Base-by-base conservation (phyloP, 108 stramenopile genomes). In the Cyclotella baltica region DNA sequence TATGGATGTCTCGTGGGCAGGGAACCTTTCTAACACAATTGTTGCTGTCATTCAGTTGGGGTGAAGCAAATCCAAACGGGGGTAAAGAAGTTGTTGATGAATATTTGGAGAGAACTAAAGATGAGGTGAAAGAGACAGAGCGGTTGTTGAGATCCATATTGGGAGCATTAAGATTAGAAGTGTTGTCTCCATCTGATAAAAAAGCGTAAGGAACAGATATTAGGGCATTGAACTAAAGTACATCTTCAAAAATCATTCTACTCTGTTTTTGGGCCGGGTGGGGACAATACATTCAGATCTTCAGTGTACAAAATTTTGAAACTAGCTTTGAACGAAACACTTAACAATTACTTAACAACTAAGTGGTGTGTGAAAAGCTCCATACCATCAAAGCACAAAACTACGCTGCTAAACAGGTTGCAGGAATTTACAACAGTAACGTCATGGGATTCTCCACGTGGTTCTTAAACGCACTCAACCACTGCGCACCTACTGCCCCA, bases 401-500 rank as follows among this genome's bases (percentile, higher is more conserved):
- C 18, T 13, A 43, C 40, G 6, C 40, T 48, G 4, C 47, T 23
- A 25, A 55, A 25, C 55, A 6, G 1, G 55, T 25, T 13, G 27
- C 20, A 57, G 16, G 0, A 27, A 61, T 18, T 72, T 72, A 82
- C 81, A 82, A 67, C 47, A 82, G 75, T 51, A 82, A 66, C 22
- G 83, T 83, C 67, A 91, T 86, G 28, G 99, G 99, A 76, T 97
- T 87, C 84, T 95, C 94, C 30, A 98, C 90, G 80, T 94, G 87
- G 28, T 83, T 85, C 82, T 93, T 93, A 82, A 99, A 98, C 53
- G 98, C 97, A 2, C 85, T 80, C 75, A 99, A 69, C 96, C 97
- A 99, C 74, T 96, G 86, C 30, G 98, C 97, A 35, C 97, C 98
- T 5, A 99, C 98, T 13, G 99, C 98, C 33, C 98, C 99, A 77